phyloP scores from a whole-genome alignment of 225 moss, liverwort and hornwort genomes.

The Ulota crispa region DNA sequence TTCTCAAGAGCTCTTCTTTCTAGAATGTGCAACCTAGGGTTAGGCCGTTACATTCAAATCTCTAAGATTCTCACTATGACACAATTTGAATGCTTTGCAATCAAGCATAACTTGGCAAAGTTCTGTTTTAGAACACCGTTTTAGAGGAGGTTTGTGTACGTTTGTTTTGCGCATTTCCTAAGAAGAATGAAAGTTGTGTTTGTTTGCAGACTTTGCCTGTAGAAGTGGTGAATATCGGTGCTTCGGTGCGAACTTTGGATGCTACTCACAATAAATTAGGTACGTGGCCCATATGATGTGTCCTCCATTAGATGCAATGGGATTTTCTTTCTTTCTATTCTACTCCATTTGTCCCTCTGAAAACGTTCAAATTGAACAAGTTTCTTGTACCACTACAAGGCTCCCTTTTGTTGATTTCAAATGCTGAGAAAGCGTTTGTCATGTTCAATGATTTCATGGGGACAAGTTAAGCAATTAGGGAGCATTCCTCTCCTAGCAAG shows the following conservation, averaged over 20 bases:
- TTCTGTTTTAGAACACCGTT: background rate
- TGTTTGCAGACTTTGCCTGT: slow-evolving; percentile 40
- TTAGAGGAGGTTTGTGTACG: background rate
- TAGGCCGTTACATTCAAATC: background rate
- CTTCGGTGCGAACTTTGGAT: slow-evolving; percentile 56
- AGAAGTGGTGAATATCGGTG: slow-evolving; percentile 52
- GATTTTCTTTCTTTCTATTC: background rate
- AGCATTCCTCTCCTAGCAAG: too few relatives aligned
- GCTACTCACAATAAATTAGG: slow-evolving; percentile 52
- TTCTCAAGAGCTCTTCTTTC: background rate
- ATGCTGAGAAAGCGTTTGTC: too few relatives aligned
- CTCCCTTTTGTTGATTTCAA: too few relatives aligned
- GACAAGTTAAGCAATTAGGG: too few relatives aligned
- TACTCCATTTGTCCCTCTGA: background rate
- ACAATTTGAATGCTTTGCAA: background rate
- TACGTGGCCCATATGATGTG: background rate
- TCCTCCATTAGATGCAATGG: background rate
- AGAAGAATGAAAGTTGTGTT: background rate
- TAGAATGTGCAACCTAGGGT: background rate
- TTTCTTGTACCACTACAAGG: too few relatives aligned
- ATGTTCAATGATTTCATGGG: too few relatives aligned
- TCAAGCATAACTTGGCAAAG: background rate
- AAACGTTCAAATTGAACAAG: too few relatives aligned
- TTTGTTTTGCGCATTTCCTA: background rate
- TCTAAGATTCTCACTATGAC: background rate